A percentile compares a stretch with the other conserved stretches of the same genome.
phyloP scores from a whole-genome alignment of 2,329 filamentous ascomycete genomes.

The Talaromyces sp. region DNA sequence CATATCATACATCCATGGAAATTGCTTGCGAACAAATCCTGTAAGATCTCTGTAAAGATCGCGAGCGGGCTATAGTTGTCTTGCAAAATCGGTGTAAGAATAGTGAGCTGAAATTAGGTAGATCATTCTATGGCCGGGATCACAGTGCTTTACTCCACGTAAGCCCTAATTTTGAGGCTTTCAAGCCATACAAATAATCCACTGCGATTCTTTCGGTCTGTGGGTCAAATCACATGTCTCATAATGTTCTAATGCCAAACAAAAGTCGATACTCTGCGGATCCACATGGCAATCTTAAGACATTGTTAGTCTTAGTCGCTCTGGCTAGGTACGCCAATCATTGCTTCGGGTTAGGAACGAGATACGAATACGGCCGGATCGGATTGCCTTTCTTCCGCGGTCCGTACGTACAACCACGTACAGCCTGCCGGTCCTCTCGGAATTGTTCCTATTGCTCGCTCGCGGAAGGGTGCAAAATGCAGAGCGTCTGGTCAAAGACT shows the following conservation, averaged over 20 bases:
- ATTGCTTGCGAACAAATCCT: too few species aligned
- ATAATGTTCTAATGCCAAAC: not conserved
- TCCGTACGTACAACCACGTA: not conserved
- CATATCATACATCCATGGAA: too few species aligned
- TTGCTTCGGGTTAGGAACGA: not conserved
- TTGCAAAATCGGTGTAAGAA: too few species aligned
- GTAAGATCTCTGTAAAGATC: too few species aligned
- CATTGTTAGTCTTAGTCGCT: not conserved
- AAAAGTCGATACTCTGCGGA: not conserved
- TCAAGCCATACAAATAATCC: too few species aligned
- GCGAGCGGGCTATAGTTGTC: too few species aligned
- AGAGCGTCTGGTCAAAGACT: not conserved
- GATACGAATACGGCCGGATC: conserved; percentile 1
- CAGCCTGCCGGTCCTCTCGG: not conserved
- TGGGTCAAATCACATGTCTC: too few species aligned
- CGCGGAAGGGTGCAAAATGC: not conserved
- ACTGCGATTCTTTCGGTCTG: too few species aligned
- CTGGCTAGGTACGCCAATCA: not conserved
- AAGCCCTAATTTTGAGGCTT: too few species aligned
- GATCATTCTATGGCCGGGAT: too few species aligned
- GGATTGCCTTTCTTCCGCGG: not conserved
- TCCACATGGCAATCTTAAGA: not conserved
- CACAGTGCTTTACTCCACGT: too few species aligned
- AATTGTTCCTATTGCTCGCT: not conserved
- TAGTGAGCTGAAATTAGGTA: too few species aligned